Base-by-base conservation (phyloP, 352 stramenopile genomes). In the Phytophthora brassicae region DNA sequence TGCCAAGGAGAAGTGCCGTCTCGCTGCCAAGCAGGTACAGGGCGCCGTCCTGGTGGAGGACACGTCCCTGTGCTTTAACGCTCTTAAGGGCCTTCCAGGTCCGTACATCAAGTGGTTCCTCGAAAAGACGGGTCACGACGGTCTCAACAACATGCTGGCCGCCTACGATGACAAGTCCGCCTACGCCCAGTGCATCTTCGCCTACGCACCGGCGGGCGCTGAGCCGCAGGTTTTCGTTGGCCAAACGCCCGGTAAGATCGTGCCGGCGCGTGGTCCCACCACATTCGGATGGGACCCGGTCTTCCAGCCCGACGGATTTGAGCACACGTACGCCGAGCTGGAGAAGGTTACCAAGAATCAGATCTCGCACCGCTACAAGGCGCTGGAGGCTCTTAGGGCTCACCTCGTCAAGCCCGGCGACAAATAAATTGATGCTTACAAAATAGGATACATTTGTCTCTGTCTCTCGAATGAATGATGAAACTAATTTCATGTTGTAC, bases 71-170 rank as follows among this genome's bases (percentile, higher is more conserved):
- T 98, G 96, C 80, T 99, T 98, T 75, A 97, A 98, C 67, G 96
- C 95, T 47, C 82, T 99, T 6, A 71, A 88, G 36, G 96, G 90
- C 0, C 85, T 99, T 1, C 97, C 97, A 0, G 96, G 97, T 0
- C 93, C 95, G 22, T 99, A 99, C 79, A 97, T 99, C 64, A 99
- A 99, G 80, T 99, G 96, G 94, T 99, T 99, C 64, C 77, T 99
- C 9, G 91, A 99, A 35, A 98, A 97, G 66, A 97, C 88, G 55
- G 94, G 94, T 53, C 93, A 88, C 84, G 93, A 53, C 43, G 97
- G 79, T 39, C 97, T 87, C 66, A 99, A 98, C 72, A 97, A 98
- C 58, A 79, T 99, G 76, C 72, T 99, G 38, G 77, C 79, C 12
- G 94, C 81, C 6, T 99, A 97, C 66, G 79, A 94, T 35, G 96